Base-by-base conservation (phyloP, 768 basidiomycete species). In the Chiua virens region DNA sequence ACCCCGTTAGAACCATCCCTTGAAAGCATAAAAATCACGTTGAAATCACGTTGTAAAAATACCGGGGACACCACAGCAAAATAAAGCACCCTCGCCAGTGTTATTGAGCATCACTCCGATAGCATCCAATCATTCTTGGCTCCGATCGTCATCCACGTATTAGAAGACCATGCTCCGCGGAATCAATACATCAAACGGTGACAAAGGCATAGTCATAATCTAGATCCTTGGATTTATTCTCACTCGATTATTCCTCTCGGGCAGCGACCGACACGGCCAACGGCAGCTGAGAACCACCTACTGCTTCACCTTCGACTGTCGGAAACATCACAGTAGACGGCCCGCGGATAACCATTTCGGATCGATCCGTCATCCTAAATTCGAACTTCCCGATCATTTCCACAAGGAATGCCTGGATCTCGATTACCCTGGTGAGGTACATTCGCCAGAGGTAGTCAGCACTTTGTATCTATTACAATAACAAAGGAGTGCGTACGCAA, bases 391-490 rank as follows among this genome's bases (percentile, higher is more conserved):
- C 64, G 36, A 85, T 50, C 20, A 82, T 68, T 58, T 83, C 81
- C 21, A 79, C 73, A n/a, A 85, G 59, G 64, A 86, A 82, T 0
- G 76, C 73, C 54, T 85, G 83, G 15, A 84, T 60, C 61, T 86
- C 82, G 36, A 75, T 60, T 0, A 82, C 58, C 5, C 71, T 73
- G 54, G 38, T 2, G 20, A 11, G 32, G 38, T 30, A n/a, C 23
- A 8, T 47, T 22, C n/a, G 10, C 23, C 7, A 45, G 52, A 45
- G 52, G 22, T 20, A 36, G 32, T 48, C 22, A 51, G 45, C 20
- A 44, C 49, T 43, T 42, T 41, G 28, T n/a, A 9, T 18, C 15
- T 28, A 23, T 18, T 5, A 13, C 5, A n/a, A 43, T 8, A 38
- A 7, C 1, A 25, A 47, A 20, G 6, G 4, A 9, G 8, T 21